Evolutionary conservation across 2,329 filamentous ascomycete genomes (phyloP), one percentile per base, ranked within the genome.

Genomic region (Aspergillus oerlinghausenensis): DNA sequence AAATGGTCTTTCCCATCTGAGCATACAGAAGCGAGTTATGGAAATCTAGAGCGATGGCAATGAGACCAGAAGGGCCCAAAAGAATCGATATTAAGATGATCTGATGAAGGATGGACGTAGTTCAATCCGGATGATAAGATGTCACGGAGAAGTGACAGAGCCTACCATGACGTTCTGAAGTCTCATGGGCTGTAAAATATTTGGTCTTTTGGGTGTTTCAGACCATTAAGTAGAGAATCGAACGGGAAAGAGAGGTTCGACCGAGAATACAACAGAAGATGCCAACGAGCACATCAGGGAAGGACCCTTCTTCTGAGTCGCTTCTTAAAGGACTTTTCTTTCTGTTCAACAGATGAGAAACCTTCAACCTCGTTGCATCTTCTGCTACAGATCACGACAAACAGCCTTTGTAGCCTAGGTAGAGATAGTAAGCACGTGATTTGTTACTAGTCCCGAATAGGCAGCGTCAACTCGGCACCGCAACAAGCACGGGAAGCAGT

Each of bases 391-490:
- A 26, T 47, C 8, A 19, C 2, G 9, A 1, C 40, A 43, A 11
- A 43, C 19, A 43, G 5, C 11, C 1, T 35, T 17, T 17, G 4
- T 11, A 43, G 40, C 19, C 11, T 23, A 47, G 43, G 7, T 5
- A 25, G 14, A 14, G 7, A 21, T 4, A 2, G 25, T 6, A 1
- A 1, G 0, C 65, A 67, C 65, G 62, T 67, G 65, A 55, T 5
- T 0, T 1, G 4, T 4, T 32, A 32, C 65, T 67, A 67, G 51
- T 6, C 65, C 60, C 26, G 47, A 67, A 60, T n/a, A 25, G 61
- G 54, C 26, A 47, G 52, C 49, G 45, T 40, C 56, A 55, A 52
- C 58, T 63, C 63, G 60, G 62, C 63, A 62, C 54, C 54, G 63
- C 58, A 55, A 61, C 57, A 43, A 48, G 51, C 50, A 51, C 55